Evolutionary conservation across 306 rosid genomes (phyloP).

Genomic region (Vachellia pachyceras): DNA sequence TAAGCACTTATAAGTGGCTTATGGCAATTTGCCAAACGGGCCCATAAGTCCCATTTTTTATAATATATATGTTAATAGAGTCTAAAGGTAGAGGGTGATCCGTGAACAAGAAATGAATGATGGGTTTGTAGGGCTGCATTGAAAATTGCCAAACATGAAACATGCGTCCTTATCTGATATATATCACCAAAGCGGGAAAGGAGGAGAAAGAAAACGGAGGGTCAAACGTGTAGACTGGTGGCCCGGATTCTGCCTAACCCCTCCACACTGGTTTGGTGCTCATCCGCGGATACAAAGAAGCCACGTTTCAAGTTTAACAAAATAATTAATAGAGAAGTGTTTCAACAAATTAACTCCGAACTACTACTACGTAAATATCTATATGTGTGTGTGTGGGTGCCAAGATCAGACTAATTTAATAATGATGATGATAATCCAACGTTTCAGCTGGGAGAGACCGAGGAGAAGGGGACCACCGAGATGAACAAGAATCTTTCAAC

Average conservation of each 20-base stretch:
- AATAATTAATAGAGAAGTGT: not conserved
- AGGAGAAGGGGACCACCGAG: constrained; percentile 30
- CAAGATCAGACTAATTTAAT: not conserved
- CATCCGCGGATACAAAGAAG: constrained; percentile 41
- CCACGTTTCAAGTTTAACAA: constrained; percentile 38
- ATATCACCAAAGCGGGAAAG: not conserved
- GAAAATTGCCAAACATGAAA: constrained; percentile 34
- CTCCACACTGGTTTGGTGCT: constrained; percentile 43
- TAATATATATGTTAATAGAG: constrained; percentile 10
- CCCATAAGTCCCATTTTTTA: constrained; percentile 22
- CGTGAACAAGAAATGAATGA: constrained; percentile 7
- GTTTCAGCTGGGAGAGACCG: constrained; percentile 33
- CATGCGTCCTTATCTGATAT: constrained; percentile 46
- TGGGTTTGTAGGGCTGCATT: constrained; percentile 35
- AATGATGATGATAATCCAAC: not conserved
- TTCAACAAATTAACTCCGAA: not conserved
- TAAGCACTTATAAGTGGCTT: too few species aligned
- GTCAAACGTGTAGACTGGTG: constrained; percentile 39
- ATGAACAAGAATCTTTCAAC: constrained; percentile 43
- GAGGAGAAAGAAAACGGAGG: not conserved
- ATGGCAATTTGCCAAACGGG: too few species aligned
- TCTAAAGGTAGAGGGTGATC: not conserved
- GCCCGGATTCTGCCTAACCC: constrained; percentile 40
- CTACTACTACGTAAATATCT: not conserved
- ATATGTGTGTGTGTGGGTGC: too few species aligned